Evolutionary conservation across 495 filamentous ascomycete genomes (phyloP), one percentile per base, ranked within the genome.

Genomic region (Penicillium egyptiacum): DNA sequence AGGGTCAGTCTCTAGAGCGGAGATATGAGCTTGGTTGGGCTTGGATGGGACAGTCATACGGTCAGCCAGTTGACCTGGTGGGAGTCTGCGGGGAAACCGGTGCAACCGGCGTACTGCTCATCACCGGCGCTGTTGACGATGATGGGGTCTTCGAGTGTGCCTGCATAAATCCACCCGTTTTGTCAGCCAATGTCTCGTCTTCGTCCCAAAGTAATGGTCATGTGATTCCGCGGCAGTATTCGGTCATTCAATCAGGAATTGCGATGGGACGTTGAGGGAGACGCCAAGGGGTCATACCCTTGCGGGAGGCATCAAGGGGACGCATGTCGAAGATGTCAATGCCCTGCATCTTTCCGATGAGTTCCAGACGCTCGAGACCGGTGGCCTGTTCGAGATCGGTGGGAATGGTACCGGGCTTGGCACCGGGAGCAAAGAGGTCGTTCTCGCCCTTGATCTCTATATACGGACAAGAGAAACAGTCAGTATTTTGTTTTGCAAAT

Each of bases 261-360:
- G 11, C 16, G 11, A 19, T 25, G 17, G 61, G 6, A 16, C 19
- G 16, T 31, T 31, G 26, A 17, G 14, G 53, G 30, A 69, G 5
- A 28, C 6, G 2, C 41, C 4, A 40, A 30, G 6, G 41, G 4
- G 3, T 35, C 83, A 55, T 77, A 90, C 90, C 91, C 79, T 84
- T 86, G 58, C 94, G 85, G 62, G 88, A 92, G 35, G 94, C 83
- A 79, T 96, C 92, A 60, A 99, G 81, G 43, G 94, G 95, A 76
- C 86, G 88, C 92, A 96, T 96, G 76, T 99, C 95, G 78, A 98
- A 99, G 70, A 98, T 81, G 74, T 99, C 94, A 60, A 99, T 81
- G 63, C 94, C 91, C 81, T 98, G 89, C 88, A 97, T 96, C 84
- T 99, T 99, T 75, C 94, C 94, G 76, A 98, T 79, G 66, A 99